Percentiles rank a stretch among this genome's conserved stretches.
These are phyloP conservation scores for Annulohypoxylon truncatum DNA, from an alignment of 2,329 filamentous ascomycete species.

Conservation along the genomic window DNA sequence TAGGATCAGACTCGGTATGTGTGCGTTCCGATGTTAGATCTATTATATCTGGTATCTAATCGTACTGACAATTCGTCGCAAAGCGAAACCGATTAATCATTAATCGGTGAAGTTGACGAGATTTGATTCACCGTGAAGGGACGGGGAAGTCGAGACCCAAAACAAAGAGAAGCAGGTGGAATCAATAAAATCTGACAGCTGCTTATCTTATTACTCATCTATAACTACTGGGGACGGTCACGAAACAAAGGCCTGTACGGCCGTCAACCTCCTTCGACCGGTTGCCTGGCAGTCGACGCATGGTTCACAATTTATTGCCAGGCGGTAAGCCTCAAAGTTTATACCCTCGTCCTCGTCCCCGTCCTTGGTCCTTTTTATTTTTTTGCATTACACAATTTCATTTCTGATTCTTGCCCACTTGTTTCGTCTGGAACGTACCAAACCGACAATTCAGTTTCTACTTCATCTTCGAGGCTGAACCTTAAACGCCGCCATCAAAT, in stretches of 20 bases:
- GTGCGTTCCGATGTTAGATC: too few relatives aligned
- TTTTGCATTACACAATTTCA: background rate
- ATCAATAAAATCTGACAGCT: background rate
- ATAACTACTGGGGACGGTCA: background rate
- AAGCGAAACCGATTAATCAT: background rate
- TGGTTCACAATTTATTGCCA: background rate
- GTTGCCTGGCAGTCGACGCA: background rate
- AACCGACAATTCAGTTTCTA: too few relatives aligned
- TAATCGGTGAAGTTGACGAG: background rate
- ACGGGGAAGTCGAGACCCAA: background rate
- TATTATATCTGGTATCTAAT: too few relatives aligned
- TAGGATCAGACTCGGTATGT: too few relatives aligned
- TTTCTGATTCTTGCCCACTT: background rate
- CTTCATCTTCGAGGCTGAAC: too few relatives aligned
- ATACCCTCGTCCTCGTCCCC: background rate
- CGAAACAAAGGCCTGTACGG: background rate
- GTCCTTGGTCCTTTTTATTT: too few relatives aligned
- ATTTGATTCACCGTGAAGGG: background rate
- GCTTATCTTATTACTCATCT: slow-evolving; percentile 6
- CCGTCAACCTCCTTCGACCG: background rate
- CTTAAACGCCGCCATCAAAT: too few relatives aligned
- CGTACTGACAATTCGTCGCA: background rate
- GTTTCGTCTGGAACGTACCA: background rate
- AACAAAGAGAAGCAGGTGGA: slow-evolving; percentile 6
- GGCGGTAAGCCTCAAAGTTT: background rate